Conservation (phyloP, 1,284 basidiomycete species). For the Tilletia walkeri region DNA sequence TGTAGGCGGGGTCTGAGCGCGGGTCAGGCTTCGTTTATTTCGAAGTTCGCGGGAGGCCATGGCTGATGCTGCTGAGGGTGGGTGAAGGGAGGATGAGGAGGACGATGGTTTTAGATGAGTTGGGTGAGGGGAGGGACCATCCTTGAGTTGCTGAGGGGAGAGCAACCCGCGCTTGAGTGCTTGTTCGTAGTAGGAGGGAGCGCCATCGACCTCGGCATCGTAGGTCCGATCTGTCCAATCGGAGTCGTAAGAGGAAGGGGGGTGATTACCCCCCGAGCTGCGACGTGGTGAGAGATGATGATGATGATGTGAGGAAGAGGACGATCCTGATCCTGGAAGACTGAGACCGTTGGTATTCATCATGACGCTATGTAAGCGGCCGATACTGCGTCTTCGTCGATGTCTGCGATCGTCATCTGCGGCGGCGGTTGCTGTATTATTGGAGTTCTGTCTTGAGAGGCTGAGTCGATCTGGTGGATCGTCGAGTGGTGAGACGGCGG, state of each 20-base stretch:
- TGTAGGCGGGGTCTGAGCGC: no score
- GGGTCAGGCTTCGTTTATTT: not conserved
- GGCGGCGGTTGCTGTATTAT: not conserved
- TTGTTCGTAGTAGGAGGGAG: not conserved
- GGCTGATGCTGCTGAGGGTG: not conserved
- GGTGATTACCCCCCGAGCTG: no score
- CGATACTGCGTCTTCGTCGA: not conserved
- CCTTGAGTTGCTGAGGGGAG: not conserved
- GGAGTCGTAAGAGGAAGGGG: no score
- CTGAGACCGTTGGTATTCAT: not conserved
- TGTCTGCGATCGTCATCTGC: slow-evolving; percentile 1
- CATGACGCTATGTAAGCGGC: not conserved
- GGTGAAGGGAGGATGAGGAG: not conserved
- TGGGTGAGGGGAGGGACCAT: no score
- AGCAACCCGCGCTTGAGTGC: not conserved
- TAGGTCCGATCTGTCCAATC: not conserved
- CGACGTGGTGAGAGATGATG: no score
- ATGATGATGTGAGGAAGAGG: not conserved
- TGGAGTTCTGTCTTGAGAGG: not conserved
- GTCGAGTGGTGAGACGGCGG: not conserved
- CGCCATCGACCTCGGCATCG: not conserved
- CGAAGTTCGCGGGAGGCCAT: not conserved
- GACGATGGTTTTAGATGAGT: not conserved
- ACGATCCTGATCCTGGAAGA: not conserved
- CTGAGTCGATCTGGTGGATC: not conserved